Conservation (phyloP, 257 asterid species). For the Plantago ovata region DNA sequence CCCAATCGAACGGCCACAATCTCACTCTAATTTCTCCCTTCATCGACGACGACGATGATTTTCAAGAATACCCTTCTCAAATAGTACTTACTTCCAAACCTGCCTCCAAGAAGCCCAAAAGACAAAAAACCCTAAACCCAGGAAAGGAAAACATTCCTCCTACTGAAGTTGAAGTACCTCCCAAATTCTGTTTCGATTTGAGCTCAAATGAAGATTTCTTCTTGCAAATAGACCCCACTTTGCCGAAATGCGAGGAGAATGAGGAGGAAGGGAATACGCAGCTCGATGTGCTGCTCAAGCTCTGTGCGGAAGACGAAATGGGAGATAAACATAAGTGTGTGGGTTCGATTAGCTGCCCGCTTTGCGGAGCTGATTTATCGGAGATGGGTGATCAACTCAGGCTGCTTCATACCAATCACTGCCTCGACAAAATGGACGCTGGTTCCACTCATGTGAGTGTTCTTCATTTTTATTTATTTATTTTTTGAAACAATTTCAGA, state of each 20-base stretch:
- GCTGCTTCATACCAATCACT: constrained; percentile 74
- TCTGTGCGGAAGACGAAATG: constrained; percentile 41
- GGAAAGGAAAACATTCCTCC: constrained; percentile 47
- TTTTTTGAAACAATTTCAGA: constrained; percentile 12
- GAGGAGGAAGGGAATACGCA: constrained; percentile 35
- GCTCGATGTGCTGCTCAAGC: constrained; percentile 69
- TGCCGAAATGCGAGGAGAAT: constrained; percentile 25
- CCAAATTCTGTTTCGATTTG: constrained; percentile 43
- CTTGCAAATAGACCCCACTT: constrained; percentile 15
- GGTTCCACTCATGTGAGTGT: constrained; percentile 41
- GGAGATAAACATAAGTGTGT: constrained; percentile 27
- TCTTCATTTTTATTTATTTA: background rate
- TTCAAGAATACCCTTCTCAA: constrained; percentile 46
- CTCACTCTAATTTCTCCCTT: constrained; percentile 14
- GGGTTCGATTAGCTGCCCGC: constrained; percentile 56
- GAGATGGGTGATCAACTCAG: constrained; percentile 48
- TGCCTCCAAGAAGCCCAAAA: constrained; percentile 37
- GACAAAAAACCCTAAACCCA: constrained; percentile 5
- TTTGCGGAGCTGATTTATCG: constrained; percentile 78
- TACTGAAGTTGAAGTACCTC: constrained; percentile 18
- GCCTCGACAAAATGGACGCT: constrained; percentile 67
- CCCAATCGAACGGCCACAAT: background rate
- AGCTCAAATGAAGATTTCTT: constrained; percentile 50
- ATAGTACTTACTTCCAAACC: constrained; percentile 26
- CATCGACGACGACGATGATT: constrained; percentile 63